Evolutionary conservation across 805 yeast genomes (phyloP).

Genomic region (Metahyphopichia silvanorum): DNA sequence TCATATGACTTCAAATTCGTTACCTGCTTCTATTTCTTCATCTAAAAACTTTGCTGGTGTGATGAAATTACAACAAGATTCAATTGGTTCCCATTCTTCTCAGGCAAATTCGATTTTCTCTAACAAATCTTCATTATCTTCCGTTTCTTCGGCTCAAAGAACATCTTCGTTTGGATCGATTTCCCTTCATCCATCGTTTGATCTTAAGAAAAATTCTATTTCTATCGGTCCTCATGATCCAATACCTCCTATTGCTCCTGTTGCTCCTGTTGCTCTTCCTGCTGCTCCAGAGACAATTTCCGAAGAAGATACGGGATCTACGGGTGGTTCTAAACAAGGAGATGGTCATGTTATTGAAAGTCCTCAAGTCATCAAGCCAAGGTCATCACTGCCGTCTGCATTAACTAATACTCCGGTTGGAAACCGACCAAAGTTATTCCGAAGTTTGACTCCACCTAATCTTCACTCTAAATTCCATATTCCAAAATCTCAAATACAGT

Average conservation of each 20-base stretch:
- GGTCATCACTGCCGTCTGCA: not conserved
- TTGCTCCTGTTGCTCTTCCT: not conserved
- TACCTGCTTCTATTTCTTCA: constrained; percentile 4
- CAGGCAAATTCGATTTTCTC: constrained; percentile 30
- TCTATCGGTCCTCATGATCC: constrained; percentile 18
- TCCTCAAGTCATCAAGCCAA: not conserved
- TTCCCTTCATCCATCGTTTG: constrained; percentile 13
- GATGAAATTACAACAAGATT: constrained; percentile 9
- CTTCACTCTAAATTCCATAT: constrained; percentile 1
- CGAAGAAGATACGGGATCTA: too few relatives aligned
- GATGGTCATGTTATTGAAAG: too few relatives aligned
- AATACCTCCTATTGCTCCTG: constrained; percentile 2
- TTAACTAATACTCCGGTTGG: not conserved
- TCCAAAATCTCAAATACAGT: constrained; percentile 4
- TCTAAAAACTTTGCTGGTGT: constrained; percentile 3
- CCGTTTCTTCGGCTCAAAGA: constrained; percentile 23
- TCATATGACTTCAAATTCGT: constrained; percentile 4
- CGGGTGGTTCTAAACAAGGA: too few relatives aligned
- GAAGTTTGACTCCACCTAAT: constrained; percentile 3
- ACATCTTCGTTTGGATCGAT: constrained; percentile 28
- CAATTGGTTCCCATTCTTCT: constrained; percentile 26
- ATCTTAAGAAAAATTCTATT: constrained; percentile 10
- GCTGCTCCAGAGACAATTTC: too few relatives aligned
- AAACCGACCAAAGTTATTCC: not conserved
- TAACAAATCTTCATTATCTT: constrained; percentile 32